Percentiles rank a stretch among this genome's conserved stretches.
These are phyloP conservation scores for Casuarina glauca DNA, from an alignment of 306 rosid genomes.

Conservation along the genomic window DNA sequence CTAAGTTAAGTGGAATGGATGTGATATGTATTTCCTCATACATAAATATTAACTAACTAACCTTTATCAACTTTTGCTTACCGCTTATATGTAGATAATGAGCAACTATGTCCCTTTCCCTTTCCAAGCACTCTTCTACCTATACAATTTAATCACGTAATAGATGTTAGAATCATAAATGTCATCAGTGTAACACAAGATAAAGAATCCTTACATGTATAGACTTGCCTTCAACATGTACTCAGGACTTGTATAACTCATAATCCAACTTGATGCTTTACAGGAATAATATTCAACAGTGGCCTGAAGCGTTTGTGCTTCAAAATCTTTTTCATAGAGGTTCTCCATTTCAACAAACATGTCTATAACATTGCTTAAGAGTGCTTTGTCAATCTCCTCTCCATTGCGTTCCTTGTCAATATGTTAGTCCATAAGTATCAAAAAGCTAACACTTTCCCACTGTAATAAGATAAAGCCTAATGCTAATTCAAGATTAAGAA, in stretches of 20 bases:
- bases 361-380: conserved; percentile 62
- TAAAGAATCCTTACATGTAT: conserved; percentile 15
- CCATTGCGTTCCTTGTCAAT: conserved; percentile 84
- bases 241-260: conserved; percentile 72
- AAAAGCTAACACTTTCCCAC: conserved; percentile 14
- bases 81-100: conserved; percentile 43
- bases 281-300: conserved; percentile 61
- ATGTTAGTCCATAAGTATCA: conserved; percentile 32
- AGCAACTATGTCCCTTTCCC: conserved; percentile 49
- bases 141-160: conserved; percentile 14
- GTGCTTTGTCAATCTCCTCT: conserved; percentile 72
- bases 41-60: conserved; percentile 6
- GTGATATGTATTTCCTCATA: neutral
- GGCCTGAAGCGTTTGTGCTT: conserved; percentile 54
- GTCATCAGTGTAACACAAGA: conserved; percentile 3
- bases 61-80: conserved; percentile 48
- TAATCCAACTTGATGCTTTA: conserved; percentile 76
- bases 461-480: neutral
- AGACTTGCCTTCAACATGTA: conserved; percentile 77
- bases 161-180: neutral
- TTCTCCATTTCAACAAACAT: conserved; percentile 76
- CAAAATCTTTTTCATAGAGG: conserved; percentile 59
- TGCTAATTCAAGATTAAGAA: conserved; percentile 3
- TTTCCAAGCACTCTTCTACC: conserved; percentile 52
- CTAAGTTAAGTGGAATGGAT: neutral